phyloP scores from a whole-genome alignment of 2,329 filamentous ascomycete genomes.

The Clathrospora elynae region DNA sequence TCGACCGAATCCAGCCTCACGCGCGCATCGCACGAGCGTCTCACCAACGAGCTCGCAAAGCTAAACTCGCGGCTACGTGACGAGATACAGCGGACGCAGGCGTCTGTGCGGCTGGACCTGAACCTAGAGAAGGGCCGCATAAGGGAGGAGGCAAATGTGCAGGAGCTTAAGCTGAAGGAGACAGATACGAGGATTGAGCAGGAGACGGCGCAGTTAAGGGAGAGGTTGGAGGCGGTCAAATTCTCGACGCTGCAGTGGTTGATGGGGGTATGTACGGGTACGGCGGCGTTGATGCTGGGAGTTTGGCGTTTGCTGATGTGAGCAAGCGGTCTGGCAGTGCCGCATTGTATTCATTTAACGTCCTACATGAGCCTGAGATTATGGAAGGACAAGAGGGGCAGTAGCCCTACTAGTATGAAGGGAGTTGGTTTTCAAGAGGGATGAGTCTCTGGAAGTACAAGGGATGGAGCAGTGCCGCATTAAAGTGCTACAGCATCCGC shows the following conservation, averaged over 20 bases:
- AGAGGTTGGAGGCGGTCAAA: slow-evolving; percentile 96
- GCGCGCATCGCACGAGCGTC: slow-evolving; percentile 83
- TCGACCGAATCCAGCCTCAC: slow-evolving; percentile 89
- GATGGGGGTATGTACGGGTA: slow-evolving; percentile 75
- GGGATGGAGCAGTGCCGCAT: too few relatives aligned
- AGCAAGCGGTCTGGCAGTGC: slow-evolving; percentile 15
- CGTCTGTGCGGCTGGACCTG: slow-evolving; percentile 86
- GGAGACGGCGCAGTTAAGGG: slow-evolving; percentile 82
- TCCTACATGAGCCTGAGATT: too few relatives aligned
- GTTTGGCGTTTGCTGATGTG: slow-evolving; percentile 70
- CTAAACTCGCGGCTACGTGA: slow-evolving; percentile 86
- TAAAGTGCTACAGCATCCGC: too few relatives aligned
- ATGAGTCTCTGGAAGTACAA: too few relatives aligned
- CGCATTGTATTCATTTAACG: too few relatives aligned
- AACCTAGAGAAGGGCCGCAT: slow-evolving; percentile 98
- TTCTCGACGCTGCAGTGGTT: slow-evolving; percentile 98
- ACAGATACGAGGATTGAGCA: slow-evolving; percentile 98
- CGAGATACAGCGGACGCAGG: slow-evolving; percentile 93
- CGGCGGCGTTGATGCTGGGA: slow-evolving; percentile 68
- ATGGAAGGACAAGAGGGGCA: too few relatives aligned
- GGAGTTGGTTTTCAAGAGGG: too few relatives aligned
- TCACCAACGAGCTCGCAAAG: slow-evolving; percentile 94
- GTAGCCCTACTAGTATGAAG: too few relatives aligned
- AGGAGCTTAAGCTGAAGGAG: slow-evolving; percentile 98
- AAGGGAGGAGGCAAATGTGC: slow-evolving; percentile 90